Evolutionary conservation across 2,329 filamentous ascomycete species (phyloP).

Genomic region (Cryphonectria carpinicola): DNA sequence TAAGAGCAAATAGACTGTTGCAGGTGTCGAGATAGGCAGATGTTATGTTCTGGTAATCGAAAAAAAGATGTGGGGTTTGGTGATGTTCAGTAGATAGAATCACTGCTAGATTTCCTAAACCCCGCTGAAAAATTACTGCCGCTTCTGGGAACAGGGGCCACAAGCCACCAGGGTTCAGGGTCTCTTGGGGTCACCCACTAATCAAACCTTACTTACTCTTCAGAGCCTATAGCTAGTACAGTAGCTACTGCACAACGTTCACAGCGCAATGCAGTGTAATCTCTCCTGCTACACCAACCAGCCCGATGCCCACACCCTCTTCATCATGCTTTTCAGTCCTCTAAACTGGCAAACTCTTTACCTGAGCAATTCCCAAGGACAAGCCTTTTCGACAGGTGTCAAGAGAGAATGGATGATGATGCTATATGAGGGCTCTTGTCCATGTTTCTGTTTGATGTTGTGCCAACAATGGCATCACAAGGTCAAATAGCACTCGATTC

Average conservation of each 20-base stretch:
- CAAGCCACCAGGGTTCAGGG: neutral
- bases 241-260: neutral
- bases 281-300: neutral
- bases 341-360: too few species aligned
- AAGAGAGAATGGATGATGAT: neutral
- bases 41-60: neutral
- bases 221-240: neutral
- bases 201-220: neutral
- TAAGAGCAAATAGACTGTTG: neutral
- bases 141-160: constrained; percentile 2
- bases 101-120: constrained; percentile 2
- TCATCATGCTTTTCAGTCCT: too few species aligned
- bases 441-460: neutral
- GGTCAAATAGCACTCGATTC: neutral
- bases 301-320: neutral
- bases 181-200: neutral
- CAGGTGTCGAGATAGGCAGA: neutral
- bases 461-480: neutral
- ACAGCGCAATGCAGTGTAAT: neutral
- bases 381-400: neutral
- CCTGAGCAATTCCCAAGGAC: too few species aligned
- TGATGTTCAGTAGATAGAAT: neutral
- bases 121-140: constrained; percentile 20
- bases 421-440: too few species aligned
- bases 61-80: neutral